Conservation (phyloP, 2,329 filamentous ascomycete species). For the Pseudopithomyces chartarum region DNA sequence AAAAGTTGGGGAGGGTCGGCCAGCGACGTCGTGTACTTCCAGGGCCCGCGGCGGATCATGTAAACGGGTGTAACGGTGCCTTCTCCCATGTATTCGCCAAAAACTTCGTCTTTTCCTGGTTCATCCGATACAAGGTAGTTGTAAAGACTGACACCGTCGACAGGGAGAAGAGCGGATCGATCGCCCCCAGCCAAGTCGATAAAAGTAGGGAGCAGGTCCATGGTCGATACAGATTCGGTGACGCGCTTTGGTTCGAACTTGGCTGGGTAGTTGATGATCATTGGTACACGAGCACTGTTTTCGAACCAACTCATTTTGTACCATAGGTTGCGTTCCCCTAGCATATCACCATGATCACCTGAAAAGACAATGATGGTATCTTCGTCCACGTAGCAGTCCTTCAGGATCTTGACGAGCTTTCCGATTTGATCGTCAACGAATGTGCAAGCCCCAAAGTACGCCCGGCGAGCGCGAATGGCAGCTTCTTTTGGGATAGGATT, state of each 20-base stretch:
- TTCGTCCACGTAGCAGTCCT: conserved; percentile 78
- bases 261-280: conserved; percentile 81
- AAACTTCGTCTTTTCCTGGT: conserved; percentile 80
- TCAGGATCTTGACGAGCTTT: conserved; percentile 75
- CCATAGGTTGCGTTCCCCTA: conserved; percentile 90
- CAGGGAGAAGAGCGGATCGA: conserved; percentile 72
- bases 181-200: conserved; percentile 79
- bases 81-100: conserved; percentile 94
- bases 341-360: conserved; percentile 94
- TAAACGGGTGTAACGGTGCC: conserved; percentile 86
- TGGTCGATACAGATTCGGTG: conserved; percentile 82
- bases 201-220: conserved; percentile 88
- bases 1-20: conserved; percentile 84
- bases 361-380: conserved; percentile 92
- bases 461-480: conserved; percentile 81
- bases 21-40: conserved; percentile 90
- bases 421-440: conserved; percentile 95
- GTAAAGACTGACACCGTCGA: conserved; percentile 78
- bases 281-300: conserved; percentile 84
- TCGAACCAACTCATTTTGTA: conserved; percentile 99
- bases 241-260: conserved; percentile 78
- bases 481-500: conserved; percentile 83
- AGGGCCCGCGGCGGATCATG: conserved; percentile 89
- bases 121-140: conserved; percentile 46
- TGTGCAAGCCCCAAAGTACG: conserved; percentile 91